Evolutionary conservation across 1,139 yeast species (phyloP), one percentile per base, ranked within the genome.

Genomic region (Blastobotrys buckinghamii): DNA sequence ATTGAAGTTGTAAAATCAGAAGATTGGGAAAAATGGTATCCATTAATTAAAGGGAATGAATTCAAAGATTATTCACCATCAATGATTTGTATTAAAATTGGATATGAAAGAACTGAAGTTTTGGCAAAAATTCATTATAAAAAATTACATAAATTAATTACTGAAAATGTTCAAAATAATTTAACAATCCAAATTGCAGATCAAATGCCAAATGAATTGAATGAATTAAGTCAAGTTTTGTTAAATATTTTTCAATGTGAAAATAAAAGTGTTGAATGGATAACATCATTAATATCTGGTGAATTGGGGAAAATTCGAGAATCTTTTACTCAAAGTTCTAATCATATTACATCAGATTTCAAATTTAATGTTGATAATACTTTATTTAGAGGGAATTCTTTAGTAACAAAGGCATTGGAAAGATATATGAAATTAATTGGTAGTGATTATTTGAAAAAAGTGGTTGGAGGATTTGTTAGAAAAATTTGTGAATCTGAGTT

Each of bases 381-480:
- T 0, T 65, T 92, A 19, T 90, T 92, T 61, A 73, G 97, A 56
- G 96, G 97, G 0, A 84, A 87, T 49, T 82, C 95, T 1, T 73
- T 89, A 9, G 74, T 90, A 53, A 82, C 96, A 0, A 87, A 86
- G 62, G 77, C 95, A 0, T 65, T 90, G 46, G 97, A 92, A 58
- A 74, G 78, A 54, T 88, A 82, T 62, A 84, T 85, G 63, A 73
- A 83, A 42, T 71, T 94, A 58, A 74, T 84, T 27, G 97, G 97
- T 0, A 83, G 78, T 53, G 89, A 83, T 54, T 88, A 87, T 60
- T 67, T 92, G 42, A 85, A 83, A 54, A 77, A 77, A 55, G 80
- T 87, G 2, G 75, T 90, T 52, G 90, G 94, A 0, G 76, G 74
- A 22, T 81, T 87, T 55, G 78, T 89, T 27, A 71, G 76, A 8